Conservation (phyloP, 2,329 filamentous ascomycete species). For the Neurospora sp. region DNA sequence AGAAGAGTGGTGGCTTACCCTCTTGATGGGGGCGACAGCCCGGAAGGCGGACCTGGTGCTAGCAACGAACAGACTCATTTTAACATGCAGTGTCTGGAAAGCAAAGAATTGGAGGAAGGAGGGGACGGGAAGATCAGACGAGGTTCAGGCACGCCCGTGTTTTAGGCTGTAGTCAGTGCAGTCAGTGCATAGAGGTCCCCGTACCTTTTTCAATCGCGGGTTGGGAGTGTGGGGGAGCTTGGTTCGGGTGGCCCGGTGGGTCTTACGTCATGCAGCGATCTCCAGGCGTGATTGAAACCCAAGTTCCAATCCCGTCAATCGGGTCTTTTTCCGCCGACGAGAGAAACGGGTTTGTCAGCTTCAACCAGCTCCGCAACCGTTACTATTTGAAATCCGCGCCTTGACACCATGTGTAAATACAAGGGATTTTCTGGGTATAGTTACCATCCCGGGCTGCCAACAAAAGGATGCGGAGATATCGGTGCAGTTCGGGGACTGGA, state of each 20-base stretch:
- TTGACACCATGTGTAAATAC: not conserved
- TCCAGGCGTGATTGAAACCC: not conserved
- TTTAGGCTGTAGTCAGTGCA: not conserved
- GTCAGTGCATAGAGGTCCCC: not conserved
- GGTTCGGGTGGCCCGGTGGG: not conserved
- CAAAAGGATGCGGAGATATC: not conserved
- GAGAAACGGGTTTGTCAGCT: not conserved
- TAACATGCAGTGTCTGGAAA: constrained; percentile 1
- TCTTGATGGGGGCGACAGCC: constrained; percentile 54
- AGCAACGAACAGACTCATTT: constrained; percentile 53
- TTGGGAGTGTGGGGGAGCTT: not conserved
- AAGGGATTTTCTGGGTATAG: not conserved
- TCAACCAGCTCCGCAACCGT: not conserved
- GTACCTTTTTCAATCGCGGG: not conserved
- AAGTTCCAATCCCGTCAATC: not conserved
- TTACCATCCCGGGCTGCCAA: not conserved
- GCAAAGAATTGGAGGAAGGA: constrained; percentile 1
- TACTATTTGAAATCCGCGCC: not conserved
- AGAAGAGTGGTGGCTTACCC: constrained; percentile 35
- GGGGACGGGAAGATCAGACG: not conserved
- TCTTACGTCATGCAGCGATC: not conserved
- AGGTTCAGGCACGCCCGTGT: not conserved
- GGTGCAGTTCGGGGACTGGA: not conserved
- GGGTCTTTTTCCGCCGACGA: not conserved
- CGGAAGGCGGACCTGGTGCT: constrained; percentile 47